Evolutionary conservation across 2,329 filamentous ascomycete species (phyloP).

Genomic region (Plectosphaerella cucumerina): DNA sequence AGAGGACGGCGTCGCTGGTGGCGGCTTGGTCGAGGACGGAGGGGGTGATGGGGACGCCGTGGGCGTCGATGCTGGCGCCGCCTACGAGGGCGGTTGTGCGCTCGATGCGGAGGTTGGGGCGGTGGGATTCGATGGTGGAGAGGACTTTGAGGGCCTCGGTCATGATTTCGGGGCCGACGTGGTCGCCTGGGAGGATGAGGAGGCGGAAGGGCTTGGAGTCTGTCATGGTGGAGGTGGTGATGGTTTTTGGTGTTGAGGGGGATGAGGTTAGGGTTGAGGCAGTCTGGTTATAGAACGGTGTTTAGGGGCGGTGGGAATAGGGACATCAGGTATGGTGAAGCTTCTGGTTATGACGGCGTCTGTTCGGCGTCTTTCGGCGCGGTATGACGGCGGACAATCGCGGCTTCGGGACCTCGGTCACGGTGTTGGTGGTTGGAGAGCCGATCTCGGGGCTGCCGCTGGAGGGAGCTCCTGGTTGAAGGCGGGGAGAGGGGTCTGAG

Average conservation of each 20-base stretch:
- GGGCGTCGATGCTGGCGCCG: slow-evolving; percentile 45
- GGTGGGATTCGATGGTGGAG: slow-evolving; percentile 29
- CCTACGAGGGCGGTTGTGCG: slow-evolving; percentile 60
- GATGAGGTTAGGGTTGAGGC: background rate
- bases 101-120: slow-evolving; percentile 23
- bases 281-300: too few species aligned
- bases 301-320: too few species aligned
- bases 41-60: slow-evolving; percentile 38
- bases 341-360: too few species aligned
- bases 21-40: slow-evolving; percentile 34
- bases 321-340: too few species aligned
- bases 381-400: too few species aligned
- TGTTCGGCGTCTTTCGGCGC: too few species aligned
- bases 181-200: slow-evolving; percentile 41
- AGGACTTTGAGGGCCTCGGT: slow-evolving; percentile 44
- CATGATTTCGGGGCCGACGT: slow-evolving; percentile 53
- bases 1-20: slow-evolving; percentile 42
- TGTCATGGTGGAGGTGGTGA: background rate
- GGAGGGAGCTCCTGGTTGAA: too few species aligned
- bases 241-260: background rate
- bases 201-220: slow-evolving; percentile 16
- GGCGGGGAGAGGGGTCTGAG: too few species aligned
- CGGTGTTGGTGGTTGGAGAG: too few species aligned
- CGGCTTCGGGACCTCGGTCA: too few species aligned
- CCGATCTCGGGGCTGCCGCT: too few species aligned